Evolutionary conservation across 805 yeast genomes (phyloP).

Genomic region (Diddensiella transvaalensis): DNA sequence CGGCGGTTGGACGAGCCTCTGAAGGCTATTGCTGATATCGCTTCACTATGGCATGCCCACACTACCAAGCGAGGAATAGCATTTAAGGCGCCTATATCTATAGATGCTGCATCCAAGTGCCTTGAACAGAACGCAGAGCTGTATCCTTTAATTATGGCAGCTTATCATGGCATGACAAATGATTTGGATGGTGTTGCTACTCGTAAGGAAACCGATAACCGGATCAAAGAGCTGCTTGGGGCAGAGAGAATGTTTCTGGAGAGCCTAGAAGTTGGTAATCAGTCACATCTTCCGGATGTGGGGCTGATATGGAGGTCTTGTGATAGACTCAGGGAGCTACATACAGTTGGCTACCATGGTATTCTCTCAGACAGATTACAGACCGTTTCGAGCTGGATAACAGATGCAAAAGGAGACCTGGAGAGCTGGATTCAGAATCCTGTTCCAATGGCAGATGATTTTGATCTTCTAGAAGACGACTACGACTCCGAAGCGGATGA

Average conservation of each 20-base stretch:
- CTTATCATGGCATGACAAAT: conserved; percentile 41
- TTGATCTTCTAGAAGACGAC: conserved; percentile 25
- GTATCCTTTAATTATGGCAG: conserved; percentile 43
- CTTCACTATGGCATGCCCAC: conserved; percentile 64
- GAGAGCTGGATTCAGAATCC: conserved; percentile 70
- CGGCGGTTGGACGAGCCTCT: conserved; percentile 41
- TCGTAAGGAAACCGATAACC: conserved; percentile 20
- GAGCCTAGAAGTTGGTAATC: neutral
- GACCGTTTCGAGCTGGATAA: conserved; percentile 44
- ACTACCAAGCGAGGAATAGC: conserved; percentile 72
- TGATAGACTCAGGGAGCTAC: conserved; percentile 24
- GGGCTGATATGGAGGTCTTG: neutral
- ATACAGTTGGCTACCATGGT: conserved; percentile 51
- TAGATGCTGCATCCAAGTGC: conserved; percentile 48
- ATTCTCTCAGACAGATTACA: conserved; percentile 46
- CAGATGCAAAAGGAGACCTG: conserved; percentile 64
- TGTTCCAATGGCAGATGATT: conserved; percentile 32
- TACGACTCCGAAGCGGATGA: conserved; percentile 13
- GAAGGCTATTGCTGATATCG: conserved; percentile 56
- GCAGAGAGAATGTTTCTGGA: conserved; percentile 14
- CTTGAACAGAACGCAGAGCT: conserved; percentile 44
- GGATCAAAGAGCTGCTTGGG: conserved; percentile 24
- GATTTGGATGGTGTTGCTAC: conserved; percentile 32
- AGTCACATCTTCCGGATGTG: neutral
- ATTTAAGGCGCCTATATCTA: conserved; percentile 55